phyloP scores from a whole-genome alignment of 331 rosid genomes.

The Erythrophleum ivorense region DNA sequence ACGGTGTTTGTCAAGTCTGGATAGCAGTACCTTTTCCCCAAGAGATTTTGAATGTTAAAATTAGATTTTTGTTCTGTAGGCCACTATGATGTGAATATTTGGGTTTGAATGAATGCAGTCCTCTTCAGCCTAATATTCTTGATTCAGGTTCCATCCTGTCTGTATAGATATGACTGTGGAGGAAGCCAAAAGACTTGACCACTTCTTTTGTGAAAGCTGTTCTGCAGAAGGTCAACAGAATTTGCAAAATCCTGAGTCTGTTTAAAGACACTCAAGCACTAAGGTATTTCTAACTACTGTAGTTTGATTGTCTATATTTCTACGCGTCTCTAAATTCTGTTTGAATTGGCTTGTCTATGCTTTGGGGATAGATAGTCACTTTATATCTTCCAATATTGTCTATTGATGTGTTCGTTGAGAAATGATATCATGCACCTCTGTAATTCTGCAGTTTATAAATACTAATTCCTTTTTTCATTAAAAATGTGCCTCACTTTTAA shows the following conservation, averaged over 20 bases:
- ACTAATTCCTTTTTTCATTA: neutral
- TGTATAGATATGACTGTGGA: slow-evolving; percentile 97
- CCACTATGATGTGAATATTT: slow-evolving; percentile 19
- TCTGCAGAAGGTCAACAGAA: slow-evolving; percentile 86
- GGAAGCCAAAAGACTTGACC: slow-evolving; percentile 90
- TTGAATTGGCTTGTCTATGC: slow-evolving; percentile 30
- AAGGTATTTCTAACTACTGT: slow-evolving; percentile 60
- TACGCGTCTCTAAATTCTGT: slow-evolving; percentile 32
- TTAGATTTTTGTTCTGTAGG: slow-evolving; percentile 30
- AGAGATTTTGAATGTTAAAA: slow-evolving; percentile 13
- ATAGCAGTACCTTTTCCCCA: neutral
- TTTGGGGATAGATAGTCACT: slow-evolving; percentile 13
- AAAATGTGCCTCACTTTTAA: slow-evolving; percentile 13
- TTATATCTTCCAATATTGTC: slow-evolving; percentile 26
- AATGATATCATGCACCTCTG: neutral
- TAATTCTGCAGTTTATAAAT: neutral
- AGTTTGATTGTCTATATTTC: slow-evolving; percentile 8
- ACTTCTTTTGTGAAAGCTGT: slow-evolving; percentile 92
- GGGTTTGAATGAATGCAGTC: slow-evolving; percentile 29
- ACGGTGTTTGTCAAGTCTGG: slow-evolving; percentile 7
- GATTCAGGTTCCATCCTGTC: slow-evolving; percentile 97
- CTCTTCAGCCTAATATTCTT: slow-evolving; percentile 50
- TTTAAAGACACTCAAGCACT: slow-evolving; percentile 65
- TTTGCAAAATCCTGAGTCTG: slow-evolving; percentile 77
- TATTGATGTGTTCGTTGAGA: slow-evolving; percentile 21